Base-by-base conservation (phyloP, 2,329 filamentous ascomycete species). In the Gyromitra esculenta region DNA sequence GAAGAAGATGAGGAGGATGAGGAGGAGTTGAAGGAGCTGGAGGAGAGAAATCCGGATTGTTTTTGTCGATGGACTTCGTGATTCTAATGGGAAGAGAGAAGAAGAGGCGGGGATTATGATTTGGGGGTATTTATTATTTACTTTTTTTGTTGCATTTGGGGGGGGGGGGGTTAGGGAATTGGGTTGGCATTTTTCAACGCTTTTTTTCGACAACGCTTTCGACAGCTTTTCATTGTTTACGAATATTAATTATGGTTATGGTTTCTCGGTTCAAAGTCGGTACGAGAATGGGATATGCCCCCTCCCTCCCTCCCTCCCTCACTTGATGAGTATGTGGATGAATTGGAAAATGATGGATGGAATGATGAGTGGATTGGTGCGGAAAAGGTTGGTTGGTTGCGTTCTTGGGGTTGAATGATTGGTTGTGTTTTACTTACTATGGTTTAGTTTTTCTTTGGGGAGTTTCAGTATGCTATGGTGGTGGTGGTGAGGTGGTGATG, bases 31-130 rank as follows among this genome's bases (percentile, higher is more conserved):
- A 2, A 7, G 52, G 11, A 6, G 13, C 15, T 64, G 60, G 4
- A 2, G 6, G 39, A 62, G 57, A 56, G 57, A 25, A 41, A 75
- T 35, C n/a, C 43, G 15, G n/a, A n/a, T 31, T 78, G 76, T 45
- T 69, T 43, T 56, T 78, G 76, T 60, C 57, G 31, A 48, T 78
- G 76, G 76, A 69, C n/a, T 39, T 78, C 76, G 31, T 78, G 68
- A 50, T 18, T 9, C 13, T 41, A 18, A 2, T 39, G 8, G 54
- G 63, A 54, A 35, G 69, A 11, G 77, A 73, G 18, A 73, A 48
- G 62, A n/a, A 41, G 41, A 79, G 70, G 7, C 37, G 21, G 50
- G 31, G 54, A 8, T 52, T 52, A 50, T 8, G 63, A 39, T 45
- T 43, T 18, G 25, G 57, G 18, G 13, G 21, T 48, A 39, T 48